Evolutionary conservation across 2,329 filamentous ascomycete genomes (phyloP).

Genomic region (Penicillium sclerotiorum): DNA sequence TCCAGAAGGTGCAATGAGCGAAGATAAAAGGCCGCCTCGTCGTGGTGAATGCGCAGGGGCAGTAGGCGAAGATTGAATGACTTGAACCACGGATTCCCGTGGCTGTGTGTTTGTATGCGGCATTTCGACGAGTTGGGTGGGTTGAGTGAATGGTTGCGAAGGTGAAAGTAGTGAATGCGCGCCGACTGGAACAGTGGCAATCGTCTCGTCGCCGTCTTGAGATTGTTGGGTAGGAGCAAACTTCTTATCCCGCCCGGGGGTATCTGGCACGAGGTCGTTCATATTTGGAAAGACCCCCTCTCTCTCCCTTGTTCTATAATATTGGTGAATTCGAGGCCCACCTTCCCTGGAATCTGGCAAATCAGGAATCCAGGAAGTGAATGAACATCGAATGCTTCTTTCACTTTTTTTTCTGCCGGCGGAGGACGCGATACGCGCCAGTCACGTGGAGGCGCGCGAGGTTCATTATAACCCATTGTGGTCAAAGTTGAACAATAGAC

Average conservation of each 20-base stretch:
- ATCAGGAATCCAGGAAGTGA: constrained; percentile 13
- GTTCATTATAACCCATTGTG: background rate
- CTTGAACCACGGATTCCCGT: constrained; percentile 64
- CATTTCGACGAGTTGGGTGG: constrained; percentile 60
- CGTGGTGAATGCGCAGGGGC: constrained; percentile 50
- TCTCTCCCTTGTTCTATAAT: background rate
- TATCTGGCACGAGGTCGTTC: constrained; percentile 45
- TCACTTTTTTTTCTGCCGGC: constrained; percentile 27
- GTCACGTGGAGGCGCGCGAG: constrained; percentile 16
- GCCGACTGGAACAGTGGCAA: constrained; percentile 50
- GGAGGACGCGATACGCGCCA: constrained; percentile 26
- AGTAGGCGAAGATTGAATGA: constrained; percentile 84
- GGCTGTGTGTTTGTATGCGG: constrained; percentile 33
- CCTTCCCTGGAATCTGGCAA: constrained; percentile 12
- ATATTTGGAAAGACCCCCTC: constrained; percentile 26
- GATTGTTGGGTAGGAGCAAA: constrained; percentile 32
- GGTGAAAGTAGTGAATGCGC: constrained; percentile 40
- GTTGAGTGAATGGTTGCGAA: constrained; percentile 60
- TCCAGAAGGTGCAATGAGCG: constrained; percentile 73
- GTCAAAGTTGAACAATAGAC: background rate
- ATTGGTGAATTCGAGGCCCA: constrained; percentile 14
- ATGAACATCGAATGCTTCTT: background rate
- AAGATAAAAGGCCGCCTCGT: constrained; percentile 54
- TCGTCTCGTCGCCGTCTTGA: constrained; percentile 49
- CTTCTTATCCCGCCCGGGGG: constrained; percentile 41